Conservation (phyloP, 2,329 filamentous ascomycete genomes). For the Colletotrichum sp. region DNA sequence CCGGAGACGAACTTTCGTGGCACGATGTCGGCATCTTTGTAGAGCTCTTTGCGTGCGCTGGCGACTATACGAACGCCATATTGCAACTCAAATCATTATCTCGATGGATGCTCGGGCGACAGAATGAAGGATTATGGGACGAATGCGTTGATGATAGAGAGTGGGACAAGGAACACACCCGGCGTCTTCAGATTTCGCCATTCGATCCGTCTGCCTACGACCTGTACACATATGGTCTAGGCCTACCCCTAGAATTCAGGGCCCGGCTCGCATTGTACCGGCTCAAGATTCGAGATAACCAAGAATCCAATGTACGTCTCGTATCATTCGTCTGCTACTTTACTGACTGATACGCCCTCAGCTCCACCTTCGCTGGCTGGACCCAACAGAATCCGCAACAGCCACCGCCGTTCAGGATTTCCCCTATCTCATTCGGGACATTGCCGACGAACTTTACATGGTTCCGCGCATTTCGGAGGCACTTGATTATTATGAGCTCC, state of each 20-base stretch:
- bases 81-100: slow-evolving; percentile 72
- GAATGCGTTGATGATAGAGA: slow-evolving; percentile 80
- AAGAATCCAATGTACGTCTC: slow-evolving; percentile 74
- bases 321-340: not conserved
- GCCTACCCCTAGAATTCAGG: slow-evolving; percentile 81
- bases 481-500: slow-evolving; percentile 60
- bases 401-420: slow-evolving; percentile 52
- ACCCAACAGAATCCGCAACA: slow-evolving; percentile 46
- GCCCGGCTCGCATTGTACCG: slow-evolving; percentile 84
- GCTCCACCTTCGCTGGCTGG: slow-evolving; percentile 72
- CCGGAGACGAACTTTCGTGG: slow-evolving; percentile 63
- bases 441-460: slow-evolving; percentile 53
- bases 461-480: slow-evolving; percentile 42
- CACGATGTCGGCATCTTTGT: slow-evolving; percentile 84
- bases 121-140: slow-evolving; percentile 75
- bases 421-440: slow-evolving; percentile 78
- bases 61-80: slow-evolving; percentile 69
- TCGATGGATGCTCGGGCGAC: slow-evolving; percentile 82
- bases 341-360: slow-evolving; percentile 30
- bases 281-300: slow-evolving; percentile 68
- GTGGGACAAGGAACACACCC: slow-evolving; percentile 78
- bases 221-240: slow-evolving; percentile 68
- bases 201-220: slow-evolving; percentile 63
- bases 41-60: slow-evolving; percentile 74
- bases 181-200: slow-evolving; percentile 65